Base-by-base conservation (phyloP, 2,329 filamentous ascomycete genomes). In the Aspergillus tanneri region DNA sequence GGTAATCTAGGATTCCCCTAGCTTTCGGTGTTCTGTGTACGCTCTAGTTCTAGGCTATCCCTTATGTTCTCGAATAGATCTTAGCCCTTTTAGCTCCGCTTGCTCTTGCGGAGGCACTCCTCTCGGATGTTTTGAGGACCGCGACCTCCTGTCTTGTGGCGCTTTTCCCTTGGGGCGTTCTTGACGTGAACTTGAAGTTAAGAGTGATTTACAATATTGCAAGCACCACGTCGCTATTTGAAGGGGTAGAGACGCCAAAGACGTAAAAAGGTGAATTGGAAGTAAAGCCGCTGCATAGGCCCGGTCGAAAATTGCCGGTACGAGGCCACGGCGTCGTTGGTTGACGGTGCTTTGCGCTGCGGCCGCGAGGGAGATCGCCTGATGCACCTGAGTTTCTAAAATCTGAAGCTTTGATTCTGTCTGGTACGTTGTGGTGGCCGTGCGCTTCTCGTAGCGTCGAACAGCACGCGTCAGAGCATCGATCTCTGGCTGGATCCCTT, bases 401-500 rank as follows among this genome's bases (percentile, higher is more conserved):
- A 83, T 80, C 32, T 82, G 79, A 49, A 96, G 81, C 19, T 87
- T 82, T 7, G 84, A 80, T 55, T 96, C 90, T 2, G 85, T 88
- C 62, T 92, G 86, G 46, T 86, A 78, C 8, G 87, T 80, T 22
- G 90, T 80, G 6, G 91, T 76, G 0, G 86, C 86, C 4, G 87
- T 84, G 60, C 90, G 88, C 72, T 95, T 96, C 72, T 97, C 92
- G 61, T 96, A 96, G 27, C 90, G 84, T 16, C 92, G 82, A 36
- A 97, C 87, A 3, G 92, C 91, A 39, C 92, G 85, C 59, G 90
- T 93, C 24, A 97, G 75, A 0, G 90, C 88, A 60, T 96, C 91
- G 5, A 97, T 78, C 50, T 96, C 90, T 0, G 89, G 86, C 56
- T 90, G 87, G 9, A 92, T 76, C 22, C 76, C 74, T 50, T 81